A percentile compares a stretch with the other conserved stretches of the same genome.
phyloP scores from a whole-genome alignment of 345 rosid genomes.

The Salix suchowensis region DNA sequence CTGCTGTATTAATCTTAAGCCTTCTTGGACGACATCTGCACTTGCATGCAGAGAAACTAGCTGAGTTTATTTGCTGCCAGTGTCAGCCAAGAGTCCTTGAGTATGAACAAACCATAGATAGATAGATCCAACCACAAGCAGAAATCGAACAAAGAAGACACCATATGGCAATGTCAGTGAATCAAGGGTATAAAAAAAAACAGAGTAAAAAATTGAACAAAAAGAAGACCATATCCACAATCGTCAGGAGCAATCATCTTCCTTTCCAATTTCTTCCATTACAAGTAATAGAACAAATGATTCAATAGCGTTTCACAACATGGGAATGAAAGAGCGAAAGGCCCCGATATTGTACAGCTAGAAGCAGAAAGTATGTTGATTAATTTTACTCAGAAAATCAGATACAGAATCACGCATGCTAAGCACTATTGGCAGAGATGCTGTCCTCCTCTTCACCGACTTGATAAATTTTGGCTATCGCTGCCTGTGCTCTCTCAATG shows the following conservation, averaged over 20 bases:
- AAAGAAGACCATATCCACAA: not conserved
- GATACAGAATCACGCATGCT: constrained; percentile 35
- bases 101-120: too few species aligned
- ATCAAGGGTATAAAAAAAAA: not conserved
- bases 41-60: not conserved
- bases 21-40: too few species aligned
- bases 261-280: constrained; percentile 14
- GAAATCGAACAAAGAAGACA: too few species aligned
- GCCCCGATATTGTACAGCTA: constrained; percentile 30
- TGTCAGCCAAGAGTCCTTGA: not conserved
- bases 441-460: constrained; percentile 48
- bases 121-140: too few species aligned
- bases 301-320: constrained; percentile 18
- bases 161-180: not conserved
- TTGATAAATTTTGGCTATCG: constrained; percentile 66
- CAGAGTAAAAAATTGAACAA: not conserved
- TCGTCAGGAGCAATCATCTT: constrained; percentile 5
- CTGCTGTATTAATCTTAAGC: too few species aligned
- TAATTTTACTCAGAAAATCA: constrained; percentile 2
- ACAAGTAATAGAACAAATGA: constrained; percentile 13
- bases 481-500: constrained; percentile 71
- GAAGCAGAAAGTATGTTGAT: constrained; percentile 14
- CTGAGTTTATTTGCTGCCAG: not conserved
- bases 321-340: not conserved
- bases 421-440: constrained; percentile 56